Evolutionary conservation across 371 early-diverging fungal genomes (phyloP), one percentile per base, ranked within the genome.

Genomic region (Lichtheimia hyalospora): DNA sequence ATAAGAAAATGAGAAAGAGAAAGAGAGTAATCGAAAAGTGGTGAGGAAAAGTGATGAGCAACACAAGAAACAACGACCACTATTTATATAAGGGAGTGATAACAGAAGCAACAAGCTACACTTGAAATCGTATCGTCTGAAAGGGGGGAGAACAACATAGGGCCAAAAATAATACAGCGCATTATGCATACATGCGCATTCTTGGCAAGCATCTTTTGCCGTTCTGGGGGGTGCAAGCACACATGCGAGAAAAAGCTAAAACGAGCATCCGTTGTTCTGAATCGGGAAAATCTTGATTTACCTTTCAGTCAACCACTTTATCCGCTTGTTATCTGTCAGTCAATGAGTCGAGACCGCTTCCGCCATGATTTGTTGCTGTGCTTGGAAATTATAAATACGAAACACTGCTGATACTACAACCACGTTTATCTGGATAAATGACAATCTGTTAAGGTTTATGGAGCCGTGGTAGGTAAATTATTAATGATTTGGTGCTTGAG

Each of bases 1-100:
- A 13, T 23, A n/a, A 21, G 44, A 54, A 52, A 46, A 50, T 57
- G 41, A 52, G 50, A 56, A 49, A 53, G 24, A 48, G 54, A 54
- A 13, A 28, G 49, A 44, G 53, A 41, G 39, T 39, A 10, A 46
- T n/a, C 7, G 18, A 46, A 46, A 16, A 16, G n/a, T 14, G 16
- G 46, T 46, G 46, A 18, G 46, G 34, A 34, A 34, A 34, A 34
- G 34, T 34, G 34, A 34, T 34, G 34, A 34, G 34, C 34, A 34
- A 34, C 34, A 34, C 5, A 34, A 34, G 34, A 34, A 34, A 34
- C 34, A 34, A 34, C 10, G 34, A 34, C 34, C 21, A 16, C 46
- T 46, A 46, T 46, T 46, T 46, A 46, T 46, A 46, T 46, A 46
- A 18, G 18, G 21, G 46, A n/a, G 18, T 16, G 21, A 46, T 21